Percentiles rank a stretch among this genome's conserved stretches.
Conservation (phyloP, 129 eudicot genomes). For the Tagetes erecta region DNA sequence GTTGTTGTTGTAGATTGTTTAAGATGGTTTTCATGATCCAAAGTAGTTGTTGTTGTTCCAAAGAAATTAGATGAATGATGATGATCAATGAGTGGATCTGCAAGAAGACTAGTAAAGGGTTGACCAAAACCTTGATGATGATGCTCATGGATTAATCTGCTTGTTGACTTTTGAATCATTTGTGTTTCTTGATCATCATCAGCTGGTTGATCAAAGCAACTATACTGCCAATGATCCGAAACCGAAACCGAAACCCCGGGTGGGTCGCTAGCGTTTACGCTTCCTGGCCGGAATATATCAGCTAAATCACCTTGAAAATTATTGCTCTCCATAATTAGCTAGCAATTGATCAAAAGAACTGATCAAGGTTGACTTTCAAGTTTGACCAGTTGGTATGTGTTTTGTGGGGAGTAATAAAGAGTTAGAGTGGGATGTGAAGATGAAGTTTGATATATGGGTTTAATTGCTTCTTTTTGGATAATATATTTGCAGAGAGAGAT, state of each 20-base stretch:
- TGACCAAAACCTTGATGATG: conserved; percentile 52
- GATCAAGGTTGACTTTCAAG: conserved; percentile 5
- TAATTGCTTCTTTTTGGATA: conserved; percentile 18
- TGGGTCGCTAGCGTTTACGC: conserved; percentile 33
- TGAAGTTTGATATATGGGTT: not conserved
- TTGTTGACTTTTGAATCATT: conserved; percentile 37
- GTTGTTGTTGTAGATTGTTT: not conserved
- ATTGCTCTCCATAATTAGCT: conserved; percentile 48
- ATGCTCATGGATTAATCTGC: not conserved
- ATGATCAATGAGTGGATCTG: conserved; percentile 58
- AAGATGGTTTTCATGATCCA: conserved; percentile 15
- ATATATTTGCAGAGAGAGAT: not conserved
- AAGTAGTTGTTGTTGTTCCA: conserved; percentile 9
- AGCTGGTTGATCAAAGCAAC: conserved; percentile 22
- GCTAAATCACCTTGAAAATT: conserved; percentile 83
- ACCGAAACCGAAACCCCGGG: conserved; percentile 22
- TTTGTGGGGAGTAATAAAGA: conserved; percentile 27
- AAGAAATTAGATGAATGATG: conserved; percentile 37
- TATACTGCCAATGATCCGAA: conserved; percentile 26
- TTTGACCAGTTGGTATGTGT: conserved; percentile 9
- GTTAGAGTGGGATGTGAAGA: conserved; percentile 30
- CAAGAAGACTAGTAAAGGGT: conserved; percentile 48
- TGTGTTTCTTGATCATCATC: conserved; percentile 29
- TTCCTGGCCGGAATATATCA: conserved; percentile 71
- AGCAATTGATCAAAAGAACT: not conserved